phyloP scores from a whole-genome alignment of 345 rosid species.

The Hibiscus syriacus region DNA sequence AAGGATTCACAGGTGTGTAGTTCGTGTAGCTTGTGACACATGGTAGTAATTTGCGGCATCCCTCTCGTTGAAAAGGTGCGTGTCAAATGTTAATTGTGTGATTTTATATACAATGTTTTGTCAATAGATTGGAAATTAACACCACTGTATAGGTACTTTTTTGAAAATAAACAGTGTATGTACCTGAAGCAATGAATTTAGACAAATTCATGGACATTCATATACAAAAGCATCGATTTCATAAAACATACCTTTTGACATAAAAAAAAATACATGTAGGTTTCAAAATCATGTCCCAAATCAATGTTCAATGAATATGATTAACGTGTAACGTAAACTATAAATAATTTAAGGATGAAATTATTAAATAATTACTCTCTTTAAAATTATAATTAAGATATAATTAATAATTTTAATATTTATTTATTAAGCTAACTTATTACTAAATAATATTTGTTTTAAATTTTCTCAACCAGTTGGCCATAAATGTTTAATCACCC shows the following conservation, averaged over 20 bases:
- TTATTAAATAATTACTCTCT: too few species aligned
- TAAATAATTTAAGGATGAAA: too few species aligned
- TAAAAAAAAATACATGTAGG: neutral
- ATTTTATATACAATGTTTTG: neutral
- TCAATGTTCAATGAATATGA: slow-evolving; percentile 12
- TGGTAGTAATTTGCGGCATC: neutral
- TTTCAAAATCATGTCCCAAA: slow-evolving; percentile 3
- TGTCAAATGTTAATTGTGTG: neutral
- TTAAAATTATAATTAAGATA: too few species aligned
- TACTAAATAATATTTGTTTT: too few species aligned
- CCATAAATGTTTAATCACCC: too few species aligned
- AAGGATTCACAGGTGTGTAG: neutral
- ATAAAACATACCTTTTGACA: neutral
- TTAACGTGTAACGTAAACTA: neutral
- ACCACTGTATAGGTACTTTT: neutral
- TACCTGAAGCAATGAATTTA: slow-evolving; percentile 10
- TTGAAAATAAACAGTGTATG: too few species aligned
- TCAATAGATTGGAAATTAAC: neutral
- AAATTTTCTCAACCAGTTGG: too few species aligned
- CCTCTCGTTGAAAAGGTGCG: neutral
- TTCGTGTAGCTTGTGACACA: neutral
- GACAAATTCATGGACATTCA: neutral
- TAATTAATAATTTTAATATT: too few species aligned
- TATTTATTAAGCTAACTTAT: too few species aligned
- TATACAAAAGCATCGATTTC: slow-evolving; percentile 7